phyloP scores from a whole-genome alignment of 2,329 filamentous ascomycete genomes.

The Blumeriella jaapii region DNA sequence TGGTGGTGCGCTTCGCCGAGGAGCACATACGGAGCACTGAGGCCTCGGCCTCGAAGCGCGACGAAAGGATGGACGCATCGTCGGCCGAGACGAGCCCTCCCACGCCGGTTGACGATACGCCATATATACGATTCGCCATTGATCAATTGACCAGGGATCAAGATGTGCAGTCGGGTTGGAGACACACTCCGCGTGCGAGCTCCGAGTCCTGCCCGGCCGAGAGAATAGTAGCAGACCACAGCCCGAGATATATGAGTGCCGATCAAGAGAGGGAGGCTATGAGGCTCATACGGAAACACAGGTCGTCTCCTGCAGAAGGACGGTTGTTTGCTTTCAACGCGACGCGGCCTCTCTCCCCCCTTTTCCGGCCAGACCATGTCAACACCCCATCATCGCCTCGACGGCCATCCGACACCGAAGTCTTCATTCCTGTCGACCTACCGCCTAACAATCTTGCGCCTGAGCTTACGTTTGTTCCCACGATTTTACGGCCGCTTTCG shows the following conservation, averaged over 20 bases:
- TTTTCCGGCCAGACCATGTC: constrained; percentile 6
- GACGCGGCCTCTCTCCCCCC: constrained; percentile 21
- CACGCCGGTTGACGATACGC: constrained; percentile 75
- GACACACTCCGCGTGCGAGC: constrained; percentile 33
- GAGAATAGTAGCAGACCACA: constrained; percentile 36
- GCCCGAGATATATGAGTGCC: constrained; percentile 25
- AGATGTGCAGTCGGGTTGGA: constrained; percentile 44
- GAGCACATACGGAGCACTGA: constrained; percentile 19
- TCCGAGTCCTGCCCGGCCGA: constrained; percentile 33
- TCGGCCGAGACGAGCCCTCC: constrained; percentile 30
- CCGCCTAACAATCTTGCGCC: constrained; percentile 35
- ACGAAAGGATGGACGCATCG: constrained; percentile 13
- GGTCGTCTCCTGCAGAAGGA: constrained; percentile 26
- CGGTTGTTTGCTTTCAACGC: constrained; percentile 24
- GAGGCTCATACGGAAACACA: constrained; percentile 27
- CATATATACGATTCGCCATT: constrained; percentile 82
- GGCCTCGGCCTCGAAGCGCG: constrained; percentile 14
- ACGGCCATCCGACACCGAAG: constrained; percentile 26
- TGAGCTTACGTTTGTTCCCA: constrained; percentile 58
- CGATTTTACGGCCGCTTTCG: constrained; percentile 54
- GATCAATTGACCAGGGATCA: constrained; percentile 72
- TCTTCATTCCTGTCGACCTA: constrained; percentile 37
- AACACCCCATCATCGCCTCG: constrained; percentile 6
- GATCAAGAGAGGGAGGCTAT: constrained; percentile 22
- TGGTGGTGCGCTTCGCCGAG: constrained; percentile 23